Conservation (phyloP, 257 asterid genomes). For the Nyctanthes arbortristis region DNA sequence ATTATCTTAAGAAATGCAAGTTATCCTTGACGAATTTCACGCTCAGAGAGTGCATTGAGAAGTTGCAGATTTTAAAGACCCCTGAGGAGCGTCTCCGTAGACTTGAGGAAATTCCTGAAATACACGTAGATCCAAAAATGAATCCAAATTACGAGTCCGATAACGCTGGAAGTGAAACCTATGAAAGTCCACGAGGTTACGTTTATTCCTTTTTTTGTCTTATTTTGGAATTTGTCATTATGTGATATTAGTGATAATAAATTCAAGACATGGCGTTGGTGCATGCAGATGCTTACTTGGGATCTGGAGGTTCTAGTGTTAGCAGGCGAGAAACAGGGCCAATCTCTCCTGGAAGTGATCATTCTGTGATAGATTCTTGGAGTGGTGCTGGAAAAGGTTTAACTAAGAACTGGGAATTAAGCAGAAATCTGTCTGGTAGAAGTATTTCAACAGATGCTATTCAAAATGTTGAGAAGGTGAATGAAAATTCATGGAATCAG, state of each 20-base stretch:
- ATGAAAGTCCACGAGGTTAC: slow-evolving; percentile 73
- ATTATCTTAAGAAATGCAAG: background rate
- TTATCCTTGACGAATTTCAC: slow-evolving; percentile 73
- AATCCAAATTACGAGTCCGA: slow-evolving; percentile 90
- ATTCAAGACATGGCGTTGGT: slow-evolving; percentile 15
- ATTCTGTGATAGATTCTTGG: slow-evolving; percentile 63
- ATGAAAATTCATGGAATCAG: slow-evolving; percentile 55
- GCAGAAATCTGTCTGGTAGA: slow-evolving; percentile 47
- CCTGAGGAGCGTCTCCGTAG: slow-evolving; percentile 95
- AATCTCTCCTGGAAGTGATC: slow-evolving; percentile 68
- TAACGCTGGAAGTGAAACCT: slow-evolving; percentile 71
- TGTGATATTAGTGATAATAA: background rate
- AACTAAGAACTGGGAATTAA: slow-evolving; percentile 47
- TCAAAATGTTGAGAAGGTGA: slow-evolving; percentile 44
- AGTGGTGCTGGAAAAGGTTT: slow-evolving; percentile 44
- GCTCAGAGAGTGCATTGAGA: slow-evolving; percentile 98
- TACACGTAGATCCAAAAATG: slow-evolving; percentile 94
- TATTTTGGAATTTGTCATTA: slow-evolving; percentile 3
- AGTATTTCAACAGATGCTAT: slow-evolving; percentile 37
- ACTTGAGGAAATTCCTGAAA: slow-evolving; percentile 81
- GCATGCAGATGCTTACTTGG: slow-evolving; percentile 68
- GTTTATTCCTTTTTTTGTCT: slow-evolving; percentile 12
- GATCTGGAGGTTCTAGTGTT: slow-evolving; percentile 62
- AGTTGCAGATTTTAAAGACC: slow-evolving; percentile 81
- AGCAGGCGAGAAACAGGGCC: slow-evolving; percentile 76